A percentile compares a stretch with the other conserved stretches of the same genome.
Evolutionary conservation across 1,139 yeast species (phyloP).

Genomic region (Candida sojae): DNA sequence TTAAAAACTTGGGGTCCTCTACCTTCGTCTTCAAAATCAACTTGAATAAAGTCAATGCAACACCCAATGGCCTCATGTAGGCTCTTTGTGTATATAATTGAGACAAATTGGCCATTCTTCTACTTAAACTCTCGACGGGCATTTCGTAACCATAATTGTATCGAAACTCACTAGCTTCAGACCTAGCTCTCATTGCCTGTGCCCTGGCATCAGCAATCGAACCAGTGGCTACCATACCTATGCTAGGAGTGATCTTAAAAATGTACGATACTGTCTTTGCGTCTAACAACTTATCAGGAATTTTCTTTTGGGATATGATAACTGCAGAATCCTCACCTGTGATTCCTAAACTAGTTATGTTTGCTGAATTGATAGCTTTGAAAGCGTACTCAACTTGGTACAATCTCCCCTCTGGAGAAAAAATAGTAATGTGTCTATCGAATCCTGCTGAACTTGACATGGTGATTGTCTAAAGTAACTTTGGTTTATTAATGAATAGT

Average conservation of each 20-base stretch:
- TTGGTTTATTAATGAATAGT: neutral
- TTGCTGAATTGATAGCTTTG: slow-evolving; percentile 93
- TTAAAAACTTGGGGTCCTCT: slow-evolving; percentile 89
- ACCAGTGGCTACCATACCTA: slow-evolving; percentile 94
- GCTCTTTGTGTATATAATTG: slow-evolving; percentile 98
- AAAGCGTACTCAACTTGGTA: slow-evolving; percentile 98
- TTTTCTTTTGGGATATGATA: slow-evolving; percentile 89
- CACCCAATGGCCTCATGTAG: slow-evolving; percentile 98
- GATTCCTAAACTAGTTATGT: slow-evolving; percentile 84
- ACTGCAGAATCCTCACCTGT: slow-evolving; percentile 91
- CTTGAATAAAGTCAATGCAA: slow-evolving; percentile 83
- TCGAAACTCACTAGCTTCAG: slow-evolving; percentile 95
- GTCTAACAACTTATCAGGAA: slow-evolving; percentile 91
- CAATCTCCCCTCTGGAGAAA: slow-evolving; percentile 97
- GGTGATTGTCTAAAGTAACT: neutral
- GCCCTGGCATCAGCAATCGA: slow-evolving; percentile 96
- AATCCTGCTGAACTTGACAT: slow-evolving; percentile 77
- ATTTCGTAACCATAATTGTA: slow-evolving; percentile 95
- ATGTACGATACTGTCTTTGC: slow-evolving; percentile 82
- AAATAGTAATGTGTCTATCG: slow-evolving; percentile 97
- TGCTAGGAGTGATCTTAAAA: slow-evolving; percentile 75
- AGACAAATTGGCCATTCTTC: slow-evolving; percentile 92
- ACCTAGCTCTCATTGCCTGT: slow-evolving; percentile 84
- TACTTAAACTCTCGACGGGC: slow-evolving; percentile 93
- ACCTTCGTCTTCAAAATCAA: slow-evolving; percentile 71